Conservation (phyloP, 208 protist species). For the Leishmania tropica region DNA sequence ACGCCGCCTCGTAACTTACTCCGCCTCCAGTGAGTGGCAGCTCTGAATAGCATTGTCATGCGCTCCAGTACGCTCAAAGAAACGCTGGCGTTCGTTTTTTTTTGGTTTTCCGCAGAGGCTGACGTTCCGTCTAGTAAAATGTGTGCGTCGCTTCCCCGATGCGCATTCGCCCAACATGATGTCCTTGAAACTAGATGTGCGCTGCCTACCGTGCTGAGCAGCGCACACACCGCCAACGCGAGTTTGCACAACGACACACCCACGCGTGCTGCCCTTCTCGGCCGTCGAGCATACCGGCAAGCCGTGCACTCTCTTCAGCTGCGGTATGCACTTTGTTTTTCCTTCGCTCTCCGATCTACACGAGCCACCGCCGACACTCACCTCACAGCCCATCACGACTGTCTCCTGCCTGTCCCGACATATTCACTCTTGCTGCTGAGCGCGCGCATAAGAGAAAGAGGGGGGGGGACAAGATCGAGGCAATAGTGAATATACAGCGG, state of each 20-base stretch:
- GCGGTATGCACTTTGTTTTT: neutral
- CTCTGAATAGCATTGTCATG: neutral
- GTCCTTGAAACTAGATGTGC: neutral
- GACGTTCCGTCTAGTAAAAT: neutral
- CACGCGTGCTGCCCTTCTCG: neutral
- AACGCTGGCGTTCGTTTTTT: neutral
- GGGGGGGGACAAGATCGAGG: neutral
- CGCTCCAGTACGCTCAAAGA: neutral
- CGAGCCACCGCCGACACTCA: neutral
- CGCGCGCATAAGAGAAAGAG: neutral
- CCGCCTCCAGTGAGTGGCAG: neutral
- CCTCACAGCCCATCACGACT: neutral
- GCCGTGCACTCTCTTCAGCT: neutral
- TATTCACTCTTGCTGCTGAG: neutral
- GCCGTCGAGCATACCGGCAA: neutral
- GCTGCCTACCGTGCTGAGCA: neutral
- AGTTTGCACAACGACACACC: neutral
- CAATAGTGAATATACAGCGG: neutral
- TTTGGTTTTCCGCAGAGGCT: neutral
- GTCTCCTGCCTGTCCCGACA: neutral
- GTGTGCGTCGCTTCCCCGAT: neutral
- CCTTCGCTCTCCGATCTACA: neutral
- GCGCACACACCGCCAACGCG: neutral
- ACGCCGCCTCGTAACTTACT: neutral
- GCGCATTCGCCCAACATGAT: neutral